Percentiles rank a stretch among this genome's conserved stretches.
Conservation (phyloP, 1,284 basidiomycete genomes). For the Ganoderma sinense region DNA sequence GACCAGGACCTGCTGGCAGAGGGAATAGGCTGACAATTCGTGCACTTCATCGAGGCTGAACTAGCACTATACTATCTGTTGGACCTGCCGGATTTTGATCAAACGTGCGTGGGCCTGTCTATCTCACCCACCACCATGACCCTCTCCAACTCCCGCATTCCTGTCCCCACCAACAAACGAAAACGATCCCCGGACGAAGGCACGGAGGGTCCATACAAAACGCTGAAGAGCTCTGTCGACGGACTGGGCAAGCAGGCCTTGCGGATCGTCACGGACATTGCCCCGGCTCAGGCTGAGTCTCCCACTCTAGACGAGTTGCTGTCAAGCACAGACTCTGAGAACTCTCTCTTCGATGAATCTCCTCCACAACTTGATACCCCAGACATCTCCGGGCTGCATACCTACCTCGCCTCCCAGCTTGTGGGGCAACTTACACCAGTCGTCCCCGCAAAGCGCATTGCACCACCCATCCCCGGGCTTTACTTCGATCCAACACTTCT, state of each 20-base stretch:
- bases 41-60: slow-evolving; percentile 2
- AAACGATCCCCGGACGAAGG: slow-evolving; percentile 15
- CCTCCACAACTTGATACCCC: slow-evolving; percentile 18
- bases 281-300: slow-evolving; percentile 9
- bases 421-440: slow-evolving; percentile 17
- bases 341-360: slow-evolving; percentile 52
- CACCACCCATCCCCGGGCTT: slow-evolving; percentile 68
- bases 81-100: not conserved
- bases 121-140: slow-evolving; percentile 4
- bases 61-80: not conserved
- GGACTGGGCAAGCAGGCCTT: slow-evolving; percentile 13
- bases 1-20: not conserved
- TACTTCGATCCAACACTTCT: slow-evolving; percentile 62
- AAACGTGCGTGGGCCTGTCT: slow-evolving; percentile 2
- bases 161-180: slow-evolving; percentile 21
- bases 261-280: slow-evolving; percentile 22
- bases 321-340: slow-evolving; percentile 36
- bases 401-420: not conserved
- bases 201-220: not conserved
- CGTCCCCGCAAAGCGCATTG: slow-evolving; percentile 40
- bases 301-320: slow-evolving; percentile 24
- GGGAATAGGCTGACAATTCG: slow-evolving; percentile 6
- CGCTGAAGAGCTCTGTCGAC: not conserved
- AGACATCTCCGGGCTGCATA: slow-evolving; percentile 10
- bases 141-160: not conserved